These are phyloP conservation scores for Ampelocalamus luodianensis DNA, from an alignment of 176 grass and related monocot species.

Conservation along the genomic window DNA sequence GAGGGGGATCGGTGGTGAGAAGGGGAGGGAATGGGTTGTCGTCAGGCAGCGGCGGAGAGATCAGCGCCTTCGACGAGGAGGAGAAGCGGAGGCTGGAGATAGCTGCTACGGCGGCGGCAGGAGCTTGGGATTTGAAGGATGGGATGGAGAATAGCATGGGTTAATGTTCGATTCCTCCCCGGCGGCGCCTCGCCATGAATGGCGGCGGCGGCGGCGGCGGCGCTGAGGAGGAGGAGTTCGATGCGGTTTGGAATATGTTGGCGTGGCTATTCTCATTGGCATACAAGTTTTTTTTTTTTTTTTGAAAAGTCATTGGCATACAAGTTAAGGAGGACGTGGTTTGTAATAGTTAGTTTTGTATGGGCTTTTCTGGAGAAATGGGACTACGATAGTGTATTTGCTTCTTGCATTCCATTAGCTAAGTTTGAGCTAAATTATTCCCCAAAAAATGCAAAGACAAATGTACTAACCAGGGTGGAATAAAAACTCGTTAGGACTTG, in stretches of 20 bases:
- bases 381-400: neutral
- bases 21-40: slow-evolving; percentile 37
- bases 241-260: slow-evolving; percentile 26
- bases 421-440: neutral
- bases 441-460: no score
- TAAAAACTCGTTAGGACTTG: no score
- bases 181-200: slow-evolving; percentile 53
- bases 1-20: slow-evolving; percentile 33
- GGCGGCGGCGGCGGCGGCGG: slow-evolving; percentile 18
- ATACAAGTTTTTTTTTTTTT: no score
- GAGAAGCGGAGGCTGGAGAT: slow-evolving; percentile 40
- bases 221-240: slow-evolving; percentile 8
- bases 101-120: slow-evolving; percentile 38
- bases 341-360: neutral
- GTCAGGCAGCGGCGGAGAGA: slow-evolving; percentile 6
- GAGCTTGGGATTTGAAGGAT: slow-evolving; percentile 51
- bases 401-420: neutral
- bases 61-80: slow-evolving; percentile 24
- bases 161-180: slow-evolving; percentile 41
- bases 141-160: slow-evolving; percentile 51
- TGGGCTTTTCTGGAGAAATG: neutral
- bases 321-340: neutral
- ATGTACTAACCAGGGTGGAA: no score
- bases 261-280: no score
- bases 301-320: neutral